These are phyloP conservation scores for Pyricularia grisea DNA, from an alignment of 2,329 filamentous ascomycete species.

Conservation along the genomic window DNA sequence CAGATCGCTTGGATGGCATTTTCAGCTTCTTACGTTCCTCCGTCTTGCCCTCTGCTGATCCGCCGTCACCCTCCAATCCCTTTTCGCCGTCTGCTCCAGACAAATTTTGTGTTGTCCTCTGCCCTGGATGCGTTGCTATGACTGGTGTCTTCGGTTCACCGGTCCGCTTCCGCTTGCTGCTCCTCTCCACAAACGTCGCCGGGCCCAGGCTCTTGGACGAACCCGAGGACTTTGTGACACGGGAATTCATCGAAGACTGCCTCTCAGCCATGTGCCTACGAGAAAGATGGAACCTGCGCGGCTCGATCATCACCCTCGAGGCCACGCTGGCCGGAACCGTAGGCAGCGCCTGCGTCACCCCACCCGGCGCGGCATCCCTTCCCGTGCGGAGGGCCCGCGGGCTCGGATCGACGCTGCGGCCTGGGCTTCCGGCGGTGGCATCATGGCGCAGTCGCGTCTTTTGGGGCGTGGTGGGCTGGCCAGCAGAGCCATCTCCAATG, in stretches of 20 bases:
- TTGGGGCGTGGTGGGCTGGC: conserved; percentile 7
- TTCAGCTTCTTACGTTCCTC: neutral
- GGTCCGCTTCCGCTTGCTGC: conserved; percentile 12
- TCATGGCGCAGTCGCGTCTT: neutral
- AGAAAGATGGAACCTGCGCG: conserved; percentile 47
- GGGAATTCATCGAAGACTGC: neutral
- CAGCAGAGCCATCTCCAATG: conserved; percentile 9
- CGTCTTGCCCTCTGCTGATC: neutral
- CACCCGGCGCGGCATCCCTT: neutral
- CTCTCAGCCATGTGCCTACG: conserved; percentile 23
- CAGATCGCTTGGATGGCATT: neutral
- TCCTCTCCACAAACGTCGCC: conserved; percentile 48
- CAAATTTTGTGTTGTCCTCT: neutral
- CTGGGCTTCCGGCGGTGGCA: neutral
- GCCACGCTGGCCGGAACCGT: neutral
- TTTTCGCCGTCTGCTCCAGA: neutral
- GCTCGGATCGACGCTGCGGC: neutral
- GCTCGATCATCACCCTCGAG: conserved; percentile 18
- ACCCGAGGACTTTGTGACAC: conserved; percentile 21
- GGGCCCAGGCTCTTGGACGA: conserved; percentile 18
- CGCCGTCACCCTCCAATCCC: neutral
- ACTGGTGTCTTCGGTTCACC: neutral
- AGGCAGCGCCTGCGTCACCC: neutral
- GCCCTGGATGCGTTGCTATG: neutral
- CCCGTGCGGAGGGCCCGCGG: neutral